phyloP scores from a whole-genome alignment of 2,329 filamentous ascomycete species.

The Aureobasidium sp. region DNA sequence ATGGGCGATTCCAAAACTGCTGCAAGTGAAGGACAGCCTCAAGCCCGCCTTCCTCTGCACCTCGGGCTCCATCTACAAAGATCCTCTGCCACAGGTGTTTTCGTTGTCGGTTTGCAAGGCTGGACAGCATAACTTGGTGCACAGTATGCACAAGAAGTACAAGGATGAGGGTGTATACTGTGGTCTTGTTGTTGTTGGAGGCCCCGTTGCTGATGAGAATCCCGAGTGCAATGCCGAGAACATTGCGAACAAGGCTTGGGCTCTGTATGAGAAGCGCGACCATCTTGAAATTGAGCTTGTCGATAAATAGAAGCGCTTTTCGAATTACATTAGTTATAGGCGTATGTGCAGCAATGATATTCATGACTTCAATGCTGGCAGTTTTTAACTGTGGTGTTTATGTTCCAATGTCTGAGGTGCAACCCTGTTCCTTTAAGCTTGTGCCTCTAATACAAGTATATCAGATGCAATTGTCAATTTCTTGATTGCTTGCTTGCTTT shows the following conservation, averaged over 20 bases:
- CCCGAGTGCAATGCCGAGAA: slow-evolving; percentile 34
- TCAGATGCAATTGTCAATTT: no score
- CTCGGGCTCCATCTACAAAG: slow-evolving; percentile 37
- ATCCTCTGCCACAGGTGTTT: slow-evolving; percentile 43
- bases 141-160: slow-evolving; percentile 39
- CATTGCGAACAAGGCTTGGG: slow-evolving; percentile 41
- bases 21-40: slow-evolving; percentile 21
- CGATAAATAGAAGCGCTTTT: background rate
- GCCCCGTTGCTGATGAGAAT: slow-evolving; percentile 19
- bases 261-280: slow-evolving; percentile 36
- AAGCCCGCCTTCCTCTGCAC: slow-evolving; percentile 23
- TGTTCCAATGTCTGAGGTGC: no score
- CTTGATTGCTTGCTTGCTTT: no score
- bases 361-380: no score
- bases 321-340: no score
- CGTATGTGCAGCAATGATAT: no score
- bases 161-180: slow-evolving; percentile 38
- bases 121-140: slow-evolving; percentile 45
- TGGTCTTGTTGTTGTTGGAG: slow-evolving; percentile 42
- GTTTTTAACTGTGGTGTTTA: no score
- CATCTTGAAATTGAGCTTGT: slow-evolving; percentile 32
- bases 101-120: slow-evolving; percentile 47
- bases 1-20: slow-evolving; percentile 40
- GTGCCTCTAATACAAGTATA: no score
- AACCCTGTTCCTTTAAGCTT: no score